Conservation (phyloP, 148 eudicot species). For the Camellia japonica region DNA sequence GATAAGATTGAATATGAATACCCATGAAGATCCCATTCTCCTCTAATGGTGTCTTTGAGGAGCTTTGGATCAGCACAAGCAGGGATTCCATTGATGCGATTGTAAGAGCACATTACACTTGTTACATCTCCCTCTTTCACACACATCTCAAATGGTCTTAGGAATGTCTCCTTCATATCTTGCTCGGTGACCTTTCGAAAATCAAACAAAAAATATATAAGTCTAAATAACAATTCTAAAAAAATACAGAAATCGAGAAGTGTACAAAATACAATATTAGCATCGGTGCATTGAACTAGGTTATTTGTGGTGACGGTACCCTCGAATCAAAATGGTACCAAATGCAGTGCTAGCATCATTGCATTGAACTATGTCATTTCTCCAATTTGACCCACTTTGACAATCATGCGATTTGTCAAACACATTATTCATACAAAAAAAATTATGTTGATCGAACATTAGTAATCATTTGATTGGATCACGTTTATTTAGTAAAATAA, state of each 20-base stretch:
- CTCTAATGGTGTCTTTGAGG: slow-evolving; percentile 25
- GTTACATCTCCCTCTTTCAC: slow-evolving; percentile 32
- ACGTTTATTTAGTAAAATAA: too few species aligned
- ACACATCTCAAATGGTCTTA: slow-evolving; percentile 35
- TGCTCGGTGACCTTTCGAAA: slow-evolving; percentile 30
- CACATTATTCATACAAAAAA: too few species aligned
- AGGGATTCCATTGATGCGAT: slow-evolving; percentile 33
- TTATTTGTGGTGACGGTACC: background rate
- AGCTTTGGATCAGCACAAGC: slow-evolving; percentile 31
- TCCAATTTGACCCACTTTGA: too few species aligned
- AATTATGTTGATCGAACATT: too few species aligned
- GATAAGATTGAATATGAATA: background rate
- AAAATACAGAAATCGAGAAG: too few species aligned
- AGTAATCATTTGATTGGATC: too few species aligned
- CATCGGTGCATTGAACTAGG: too few species aligned
- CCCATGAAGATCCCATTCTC: slow-evolving; percentile 37
- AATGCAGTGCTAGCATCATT: too few species aligned
- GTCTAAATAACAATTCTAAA: background rate
- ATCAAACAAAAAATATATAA: background rate
- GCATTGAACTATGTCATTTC: too few species aligned
- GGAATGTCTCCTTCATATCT: slow-evolving; percentile 38
- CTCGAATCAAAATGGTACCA: slow-evolving; percentile 4
- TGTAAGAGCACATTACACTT: slow-evolving; percentile 45
- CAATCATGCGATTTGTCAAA: too few species aligned
- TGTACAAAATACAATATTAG: too few species aligned